These are phyloP conservation scores for Candida vaughaniae DNA, from an alignment of 805 yeast genomes.

Conservation along the genomic window DNA sequence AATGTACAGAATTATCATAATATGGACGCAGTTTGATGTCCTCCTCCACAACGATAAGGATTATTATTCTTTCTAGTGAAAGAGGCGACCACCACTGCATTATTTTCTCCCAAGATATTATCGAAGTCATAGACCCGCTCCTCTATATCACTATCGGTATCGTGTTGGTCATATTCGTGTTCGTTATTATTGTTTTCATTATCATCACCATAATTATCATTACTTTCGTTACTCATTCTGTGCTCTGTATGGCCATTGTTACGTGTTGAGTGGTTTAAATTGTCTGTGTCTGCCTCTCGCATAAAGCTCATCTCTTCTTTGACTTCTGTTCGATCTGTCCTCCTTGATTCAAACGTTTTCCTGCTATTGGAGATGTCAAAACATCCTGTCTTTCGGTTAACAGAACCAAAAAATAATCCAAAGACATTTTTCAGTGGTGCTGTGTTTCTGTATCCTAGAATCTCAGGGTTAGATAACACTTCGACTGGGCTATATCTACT, in stretches of 20 bases:
- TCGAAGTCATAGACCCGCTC: conserved; percentile 5
- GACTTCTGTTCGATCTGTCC: conserved; percentile 1
- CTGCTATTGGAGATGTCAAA: conserved; percentile 3
- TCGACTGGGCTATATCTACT: not conserved
- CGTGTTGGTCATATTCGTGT: not conserved
- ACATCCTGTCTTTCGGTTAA: conserved; percentile 3
- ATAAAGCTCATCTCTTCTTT: too few relatives aligned
- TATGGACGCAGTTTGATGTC: conserved; percentile 9
- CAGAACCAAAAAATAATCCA: conserved; percentile 2
- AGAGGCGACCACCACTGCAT: conserved; percentile 2
- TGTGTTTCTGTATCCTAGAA: too few relatives aligned
- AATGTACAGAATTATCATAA: conserved; percentile 1
- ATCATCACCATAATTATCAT: conserved; percentile 2
- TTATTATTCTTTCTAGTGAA: conserved; percentile 7
- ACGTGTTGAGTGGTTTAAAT: too few relatives aligned
- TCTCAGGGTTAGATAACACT: too few relatives aligned
- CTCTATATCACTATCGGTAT: not conserved
- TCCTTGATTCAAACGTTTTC: not conserved
- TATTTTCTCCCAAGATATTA: not conserved
- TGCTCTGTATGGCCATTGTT: too few relatives aligned
- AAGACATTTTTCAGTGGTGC: too few relatives aligned
- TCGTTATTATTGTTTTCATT: conserved; percentile 1
- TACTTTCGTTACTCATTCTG: not conserved
- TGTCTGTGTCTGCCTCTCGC: too few relatives aligned
- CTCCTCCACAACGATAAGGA: conserved; percentile 11